Evolutionary conservation across 2,329 filamentous ascomycete genomes (phyloP).

Genomic region (Stagonosporopsis chrysanthemi): DNA sequence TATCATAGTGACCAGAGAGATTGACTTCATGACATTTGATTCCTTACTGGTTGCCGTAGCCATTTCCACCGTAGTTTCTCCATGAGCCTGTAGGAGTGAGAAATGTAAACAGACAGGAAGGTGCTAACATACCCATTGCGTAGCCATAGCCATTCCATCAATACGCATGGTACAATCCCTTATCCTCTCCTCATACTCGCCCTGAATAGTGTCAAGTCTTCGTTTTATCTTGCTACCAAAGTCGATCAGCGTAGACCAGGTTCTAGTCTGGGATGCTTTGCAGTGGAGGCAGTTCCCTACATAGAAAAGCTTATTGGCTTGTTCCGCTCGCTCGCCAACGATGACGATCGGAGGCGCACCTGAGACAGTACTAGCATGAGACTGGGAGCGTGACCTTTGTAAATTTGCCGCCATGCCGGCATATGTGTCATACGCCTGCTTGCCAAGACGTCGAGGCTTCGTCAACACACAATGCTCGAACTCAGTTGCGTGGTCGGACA

Average conservation of each 20-base stretch:
- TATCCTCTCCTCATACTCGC: constrained; percentile 33
- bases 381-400: not conserved
- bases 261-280: too few species aligned
- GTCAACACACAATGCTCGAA: not conserved
- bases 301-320: not conserved
- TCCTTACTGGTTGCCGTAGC: constrained; percentile 27
- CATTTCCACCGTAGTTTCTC: constrained; percentile 26
- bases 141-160: constrained; percentile 37
- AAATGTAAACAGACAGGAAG: not conserved
- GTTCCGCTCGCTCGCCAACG: not conserved
- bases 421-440: not conserved
- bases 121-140: constrained; percentile 27
- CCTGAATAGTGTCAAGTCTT: constrained; percentile 21
- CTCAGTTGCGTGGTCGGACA: constrained; percentile 15
- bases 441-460: not conserved
- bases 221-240: constrained; percentile 15
- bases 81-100: not conserved
- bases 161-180: constrained; percentile 26
- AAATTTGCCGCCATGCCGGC: not conserved
- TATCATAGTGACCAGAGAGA: constrained; percentile 34
- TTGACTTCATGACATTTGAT: constrained; percentile 30
- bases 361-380: not conserved
- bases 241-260: not conserved
- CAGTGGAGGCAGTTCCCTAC: too few species aligned
- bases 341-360: not conserved